Evolutionary conservation across 257 asterid species (phyloP).

Genomic region (Eustoma russellianum): DNA sequence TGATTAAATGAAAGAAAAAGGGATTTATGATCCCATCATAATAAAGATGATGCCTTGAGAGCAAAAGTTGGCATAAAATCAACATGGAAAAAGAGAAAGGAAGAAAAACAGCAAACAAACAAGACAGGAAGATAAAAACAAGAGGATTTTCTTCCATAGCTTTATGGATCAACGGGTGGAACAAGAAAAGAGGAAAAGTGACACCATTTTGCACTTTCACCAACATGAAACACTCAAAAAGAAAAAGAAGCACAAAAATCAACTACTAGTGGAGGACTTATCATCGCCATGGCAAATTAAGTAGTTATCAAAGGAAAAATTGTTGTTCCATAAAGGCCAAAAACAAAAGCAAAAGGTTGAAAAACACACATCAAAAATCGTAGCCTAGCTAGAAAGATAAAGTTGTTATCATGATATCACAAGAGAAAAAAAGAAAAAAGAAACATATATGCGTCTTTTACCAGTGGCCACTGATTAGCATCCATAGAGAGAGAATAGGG

Average conservation of each 20-base stretch:
- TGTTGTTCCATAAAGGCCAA: background rate
- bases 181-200: constrained; percentile 10
- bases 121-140: constrained; percentile 12
- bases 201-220: constrained; percentile 8
- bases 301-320: constrained; percentile 7
- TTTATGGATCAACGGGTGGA: constrained; percentile 24
- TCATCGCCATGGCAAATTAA: constrained; percentile 26
- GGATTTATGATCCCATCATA: constrained; percentile 1
- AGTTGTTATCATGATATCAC: constrained; percentile 44
- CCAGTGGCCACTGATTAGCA: constrained; percentile 99
- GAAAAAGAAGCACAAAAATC: constrained; percentile 11
- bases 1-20: constrained; percentile 1
- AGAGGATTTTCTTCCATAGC: constrained; percentile 12
- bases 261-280: constrained; percentile 36
- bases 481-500: constrained; percentile 46
- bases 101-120: constrained; percentile 19
- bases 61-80: background rate
- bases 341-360: constrained; percentile 15
- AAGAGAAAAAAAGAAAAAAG: constrained; percentile 24
- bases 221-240: constrained; percentile 15
- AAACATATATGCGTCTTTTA: constrained; percentile 35
- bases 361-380: constrained; percentile 25
- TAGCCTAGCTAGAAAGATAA: constrained; percentile 33
- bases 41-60: too few species aligned
- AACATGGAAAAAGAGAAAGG: constrained; percentile 2